Base-by-base conservation (phyloP, 306 rosid species). In the Pyrus bretschneideri region DNA sequence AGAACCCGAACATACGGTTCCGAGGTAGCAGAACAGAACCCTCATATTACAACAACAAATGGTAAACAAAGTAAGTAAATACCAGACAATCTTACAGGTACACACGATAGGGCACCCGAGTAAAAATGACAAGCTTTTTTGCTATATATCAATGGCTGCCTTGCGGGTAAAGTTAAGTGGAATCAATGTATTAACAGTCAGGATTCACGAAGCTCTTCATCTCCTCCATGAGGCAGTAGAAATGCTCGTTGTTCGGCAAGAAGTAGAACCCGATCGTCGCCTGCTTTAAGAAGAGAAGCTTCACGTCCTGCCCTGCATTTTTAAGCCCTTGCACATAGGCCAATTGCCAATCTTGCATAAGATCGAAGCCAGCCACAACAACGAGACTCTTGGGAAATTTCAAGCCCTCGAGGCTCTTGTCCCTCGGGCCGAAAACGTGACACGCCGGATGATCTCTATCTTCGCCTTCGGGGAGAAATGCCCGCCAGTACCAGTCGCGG, bases 401-500 rank as follows among this genome's bases (percentile, higher is more conserved):
- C 13, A 86, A 59, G 18, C 98, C 96, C 76, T 51, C 72, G 25
- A 93, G 74, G 80, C 76, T 80, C 71, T 77, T 78, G 8, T 90
- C 94, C 51, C 86, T 85, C 0, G 97, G 97, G 9, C 98, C 98
- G 54, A 89, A 88, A 3, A 89, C 86, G 60, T 93, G 89, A 51
- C 98, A 91, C 3, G 98, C 98, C 0, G 91, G 91, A 69, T 93
- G 98, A 69, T 93, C 97, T 82, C 98, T 84, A 49, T 93, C 90
- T 29, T 89, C 95, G 4, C 97, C 97, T 80, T 93, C 89, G 0
- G 98, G 97, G 2, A 93, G 89, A 72, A 81, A 93, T 12, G 98
- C 98, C 69, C 97, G 84, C 98, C 98, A 93, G 79, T 93, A 93
- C 98, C 98, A 93, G 46, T 93, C 98, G 1, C 97, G 95, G 77